Conservation (phyloP, 2,329 filamentous ascomycete genomes). For the Stachybotrys echinatus region DNA sequence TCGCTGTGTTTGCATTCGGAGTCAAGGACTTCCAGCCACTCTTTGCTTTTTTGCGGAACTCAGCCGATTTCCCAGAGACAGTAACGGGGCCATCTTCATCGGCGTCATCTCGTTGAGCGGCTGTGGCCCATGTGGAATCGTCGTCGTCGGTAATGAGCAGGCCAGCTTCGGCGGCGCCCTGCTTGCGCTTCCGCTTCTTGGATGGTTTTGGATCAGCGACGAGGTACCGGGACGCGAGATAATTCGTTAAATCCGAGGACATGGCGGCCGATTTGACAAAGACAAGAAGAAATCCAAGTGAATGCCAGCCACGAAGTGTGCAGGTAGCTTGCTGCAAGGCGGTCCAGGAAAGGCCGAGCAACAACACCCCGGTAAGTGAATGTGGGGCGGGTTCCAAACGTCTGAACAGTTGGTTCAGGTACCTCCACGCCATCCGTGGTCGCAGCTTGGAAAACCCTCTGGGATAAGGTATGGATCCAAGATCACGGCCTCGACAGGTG, state of each 20-base stretch:
- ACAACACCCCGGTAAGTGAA: constrained; percentile 9
- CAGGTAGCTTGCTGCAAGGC: no score
- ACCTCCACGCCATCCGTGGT: background rate
- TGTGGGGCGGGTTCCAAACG: constrained; percentile 3
- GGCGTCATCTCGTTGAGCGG: constrained; percentile 40
- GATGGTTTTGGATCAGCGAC: constrained; percentile 49
- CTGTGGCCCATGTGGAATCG: constrained; percentile 45
- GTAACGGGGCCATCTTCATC: constrained; percentile 48
- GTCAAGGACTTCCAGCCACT: constrained; percentile 74
- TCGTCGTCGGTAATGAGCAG: constrained; percentile 63
- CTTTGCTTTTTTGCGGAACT: constrained; percentile 72
- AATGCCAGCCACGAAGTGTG: no score
- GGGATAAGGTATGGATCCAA: background rate
- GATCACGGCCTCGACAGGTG: background rate
- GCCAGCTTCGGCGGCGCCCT: constrained; percentile 37
- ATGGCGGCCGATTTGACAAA: constrained; percentile 23
- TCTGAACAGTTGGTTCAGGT: background rate
- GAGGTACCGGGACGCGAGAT: constrained; percentile 89
- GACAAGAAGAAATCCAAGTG: background rate
- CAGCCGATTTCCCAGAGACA: constrained; percentile 46
- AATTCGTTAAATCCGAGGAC: constrained; percentile 66
- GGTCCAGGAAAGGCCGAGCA: no score
- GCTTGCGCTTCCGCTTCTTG: constrained; percentile 62
- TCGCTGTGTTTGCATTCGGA: constrained; percentile 21
- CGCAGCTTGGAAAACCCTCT: background rate